Base-by-base conservation (phyloP, 352 stramenopile species). In the Aphanomyces cochlioides region DNA sequence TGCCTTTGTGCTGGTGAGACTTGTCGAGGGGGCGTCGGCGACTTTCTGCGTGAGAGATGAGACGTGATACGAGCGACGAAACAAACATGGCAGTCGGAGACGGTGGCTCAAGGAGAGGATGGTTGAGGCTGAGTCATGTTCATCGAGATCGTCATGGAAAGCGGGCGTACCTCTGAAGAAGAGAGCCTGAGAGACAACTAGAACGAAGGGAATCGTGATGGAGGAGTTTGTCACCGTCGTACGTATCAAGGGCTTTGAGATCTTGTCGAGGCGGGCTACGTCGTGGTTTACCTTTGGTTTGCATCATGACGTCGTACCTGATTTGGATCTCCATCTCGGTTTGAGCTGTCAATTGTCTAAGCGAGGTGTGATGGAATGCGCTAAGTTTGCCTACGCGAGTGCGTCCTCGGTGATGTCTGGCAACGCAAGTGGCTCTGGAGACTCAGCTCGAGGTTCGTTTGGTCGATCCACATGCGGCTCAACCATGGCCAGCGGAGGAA, bases 241-340 rank as follows among this genome's bases (percentile, higher is more conserved):
- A 28, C 28, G 28, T 28, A 2, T 28, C 28, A 28, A 28, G 28
- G 28, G 28, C 28, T 28, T 28, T 28, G 28, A 15, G 45, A 53
- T 53, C 45, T 53, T 53, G 45, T 53, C 45, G 45, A 53, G 45
- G n/a, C 45, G 45, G 13, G n/a, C 45, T 19, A 53, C n/a, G 45
- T 19, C 2, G 45, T n/a, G 1, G 45, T 53, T 15, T 2, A n/a
- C 1, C 45, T n/a, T 53, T 15, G 13, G 45, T 53, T 53, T 53
- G 45, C 28, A 28, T 37, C 19, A 4, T 61, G 15, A 28, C 3
- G 21, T 58, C 43, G 15, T 61, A 61, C 54, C 54, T 61, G 54
- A 61, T 61, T 7, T 61, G 34, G 43, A 61, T 61, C 34, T 61
- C 54, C 15, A 61, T 61, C 5, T 61, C 54, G 19, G 7, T 17